Evolutionary conservation across 768 basidiomycete genomes (phyloP), one percentile per base, ranked within the genome.

Genomic region (Dentipellis fragilis): DNA sequence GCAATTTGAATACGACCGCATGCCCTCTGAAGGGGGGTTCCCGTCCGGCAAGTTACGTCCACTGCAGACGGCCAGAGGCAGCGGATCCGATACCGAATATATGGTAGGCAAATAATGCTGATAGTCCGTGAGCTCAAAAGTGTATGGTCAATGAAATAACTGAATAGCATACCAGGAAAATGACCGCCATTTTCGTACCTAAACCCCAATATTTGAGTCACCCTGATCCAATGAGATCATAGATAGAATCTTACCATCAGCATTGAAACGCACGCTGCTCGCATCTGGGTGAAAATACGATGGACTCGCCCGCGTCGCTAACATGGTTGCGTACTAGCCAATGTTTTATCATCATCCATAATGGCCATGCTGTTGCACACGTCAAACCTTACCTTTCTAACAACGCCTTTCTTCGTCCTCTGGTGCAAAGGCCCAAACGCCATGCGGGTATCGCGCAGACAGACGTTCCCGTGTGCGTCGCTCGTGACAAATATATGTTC

Each of bases 81-180:
- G 71, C 7, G 83, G 75, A 66, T 90, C 88, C 10, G 76, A 75
- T 29, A 89, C 54, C 4, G 77, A 63, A 60, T 89, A 91, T 12
- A 91, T 79, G 1, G 86, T 85, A 0, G 89, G 88, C 47, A 75
- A 71, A 67, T 80, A 83, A 57, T 85, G 75, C 88, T 89, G 54
- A 6, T 55, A 40, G 46, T 42, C 21, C 10, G 60, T 21, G 39
- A 22, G 39, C 3, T 29, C 29, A 29, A 29, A 29, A 29, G 29
- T 6, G 29, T 29, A 29, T 47, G 39, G 38, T 17, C 55, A n/a
- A 49, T 19, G 35, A 23, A 42, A 40, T 17, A 48, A 17, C 10
- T 50, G 14, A 22, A 46, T 14, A 58, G 29, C 80, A 46, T 63
- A 89, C 88, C 17, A 84, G 74, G 68, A 87, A 80, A 3, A 83